Evolutionary conservation across 108 stramenopile genomes (phyloP).

Genomic region (Nitzschia palea): DNA sequence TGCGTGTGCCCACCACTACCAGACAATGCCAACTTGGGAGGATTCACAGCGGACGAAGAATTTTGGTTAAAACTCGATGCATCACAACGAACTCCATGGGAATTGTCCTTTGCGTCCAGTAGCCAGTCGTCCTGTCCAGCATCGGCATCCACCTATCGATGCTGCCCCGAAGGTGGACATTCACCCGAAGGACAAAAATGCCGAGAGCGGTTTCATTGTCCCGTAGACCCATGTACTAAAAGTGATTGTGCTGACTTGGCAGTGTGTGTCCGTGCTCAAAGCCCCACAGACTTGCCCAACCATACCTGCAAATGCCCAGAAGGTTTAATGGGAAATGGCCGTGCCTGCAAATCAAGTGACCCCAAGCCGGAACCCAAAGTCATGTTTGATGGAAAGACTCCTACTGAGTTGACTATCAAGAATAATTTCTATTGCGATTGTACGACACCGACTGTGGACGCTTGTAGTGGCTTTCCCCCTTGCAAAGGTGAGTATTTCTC

Average conservation of each 20-base stretch:
- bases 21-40: neutral
- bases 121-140: constrained; percentile 55
- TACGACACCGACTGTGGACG: constrained; percentile 72
- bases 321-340: constrained; percentile 80
- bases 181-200: constrained; percentile 60
- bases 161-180: constrained; percentile 51
- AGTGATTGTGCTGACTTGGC: constrained; percentile 62
- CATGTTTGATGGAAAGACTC: constrained; percentile 79
- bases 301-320: constrained; percentile 70
- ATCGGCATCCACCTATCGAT: constrained; percentile 50
- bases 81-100: constrained; percentile 57
- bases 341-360: constrained; percentile 45
- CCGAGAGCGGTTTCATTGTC: constrained; percentile 62
- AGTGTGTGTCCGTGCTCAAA: constrained; percentile 50
- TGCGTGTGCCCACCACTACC: constrained; percentile 72
- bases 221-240: constrained; percentile 58
- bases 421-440: constrained; percentile 80
- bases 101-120: constrained; percentile 49
- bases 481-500: constrained; percentile 71
- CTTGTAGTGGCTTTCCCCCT: constrained; percentile 80
- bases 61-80: constrained; percentile 42
- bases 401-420: constrained; percentile 72
- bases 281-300: constrained; percentile 46
- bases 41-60: constrained; percentile 24
- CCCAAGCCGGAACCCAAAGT: constrained; percentile 59